Base-by-base conservation (phyloP, 2,329 filamentous ascomycete species). In the Fusarium veterinarium region DNA sequence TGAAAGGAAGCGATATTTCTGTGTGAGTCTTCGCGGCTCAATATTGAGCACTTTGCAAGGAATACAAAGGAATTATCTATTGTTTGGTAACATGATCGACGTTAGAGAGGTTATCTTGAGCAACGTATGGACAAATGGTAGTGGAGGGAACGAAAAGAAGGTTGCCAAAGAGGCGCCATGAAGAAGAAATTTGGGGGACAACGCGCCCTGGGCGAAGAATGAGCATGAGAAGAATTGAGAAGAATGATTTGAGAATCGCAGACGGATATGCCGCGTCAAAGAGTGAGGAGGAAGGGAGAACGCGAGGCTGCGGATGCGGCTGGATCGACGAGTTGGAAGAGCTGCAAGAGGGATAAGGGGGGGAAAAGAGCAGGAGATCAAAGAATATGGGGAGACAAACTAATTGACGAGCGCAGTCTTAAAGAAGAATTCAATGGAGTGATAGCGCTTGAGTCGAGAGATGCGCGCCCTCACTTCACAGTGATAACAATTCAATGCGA, bases 51-150 rank as follows among this genome's bases (percentile, higher is more conserved):
- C 72, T 78, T 78, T 75, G 73, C 75, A 57, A 73, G 55, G 53
- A 64, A 61, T 69, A 64, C 76, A 71, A 77, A 72, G 66, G 74
- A 77, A 66, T 72, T 72, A 84, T 82, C 86, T 87, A 84, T 81
- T 85, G 81, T 83, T 85, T 85, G 83, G 83, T 83, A 81, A 84
- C 79, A 84, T 82, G 84, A 83, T 84, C 85, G 84, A 82, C 78
- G 87, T 89, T 89, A 89, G 87, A 89, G 81, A 84, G 82, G 81
- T 80, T 80, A 86, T 84, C 82, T 82, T 84, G 79, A 82, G 77
- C 59, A 76, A 58, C 67, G 57, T 67, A 69, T 66, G 69, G 66
- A 71, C 38, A 73, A 67, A 74, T 75, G 70, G 69, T 69, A 73
- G 64, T 60, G 72, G 67, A 69, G 66, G 60, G 66, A 72, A 67